Evolutionary conservation across 2,329 filamentous ascomycete genomes (phyloP), one percentile per base, ranked within the genome.

Genomic region (Chaetothyriales sp.): DNA sequence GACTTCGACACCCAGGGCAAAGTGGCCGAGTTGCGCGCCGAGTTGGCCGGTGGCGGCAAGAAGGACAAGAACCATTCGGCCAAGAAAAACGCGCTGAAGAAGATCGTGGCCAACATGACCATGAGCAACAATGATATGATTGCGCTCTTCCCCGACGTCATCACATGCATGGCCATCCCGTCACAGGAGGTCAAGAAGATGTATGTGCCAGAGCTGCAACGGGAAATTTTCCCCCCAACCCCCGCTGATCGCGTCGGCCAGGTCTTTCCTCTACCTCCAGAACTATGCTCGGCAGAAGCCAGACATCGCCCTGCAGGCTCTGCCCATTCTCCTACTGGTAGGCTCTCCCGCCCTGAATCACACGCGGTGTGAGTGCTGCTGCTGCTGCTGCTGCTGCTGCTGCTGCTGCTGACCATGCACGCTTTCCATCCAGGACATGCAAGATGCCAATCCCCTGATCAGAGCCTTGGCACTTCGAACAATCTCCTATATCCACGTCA

Each of bases 91-190:
- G 89, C 92, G 9, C 77, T 98, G 57, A 98, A 98, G 78, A 95
- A 95, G 77, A 97, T 98, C 61, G 92, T 98, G 62, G 92, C 92
- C 67, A 98, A 98, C 68, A 98, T 98, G 92, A 98, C 92, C 59
- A 98, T 98, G 92, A 97, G 90, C 79, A 98, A 98, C 73, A 98
- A 97, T 66, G 92, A 98, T 69, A 98, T 98, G 92, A 85, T 97
- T 51, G 89, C 88, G 43, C 75, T 98, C 49, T 98, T 98, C 62
- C 89, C 90, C 18, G 92, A 98, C 66, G 85, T 98, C 54, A 86
- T 98, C 61, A 82, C 77, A 57, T 97, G 90, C 75, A 98, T 98
- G 92, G 82, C 86, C 62, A 86, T 98, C 56, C 85, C 83, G 49
- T 94, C 86, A 63, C 73, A 98, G 67, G 92, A 98, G 71, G 95